phyloP scores from a whole-genome alignment of 768 basidiomycete genomes.

The Tulasnella sp. region DNA sequence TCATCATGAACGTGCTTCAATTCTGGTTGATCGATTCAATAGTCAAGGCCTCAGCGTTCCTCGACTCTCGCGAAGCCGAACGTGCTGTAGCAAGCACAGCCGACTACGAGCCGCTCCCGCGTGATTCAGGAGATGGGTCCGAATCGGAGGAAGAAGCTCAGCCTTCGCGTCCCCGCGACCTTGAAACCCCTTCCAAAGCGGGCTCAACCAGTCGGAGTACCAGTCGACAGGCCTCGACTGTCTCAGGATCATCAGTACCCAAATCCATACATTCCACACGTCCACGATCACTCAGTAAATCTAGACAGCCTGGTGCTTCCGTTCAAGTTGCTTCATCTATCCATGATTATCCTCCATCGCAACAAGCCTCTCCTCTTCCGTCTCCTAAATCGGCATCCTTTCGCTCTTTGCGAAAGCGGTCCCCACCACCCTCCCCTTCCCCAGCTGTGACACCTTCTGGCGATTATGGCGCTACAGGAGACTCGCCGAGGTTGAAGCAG shows the following conservation, averaged over 20 bases:
- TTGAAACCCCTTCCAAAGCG: background rate
- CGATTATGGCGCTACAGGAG: constrained; percentile 2
- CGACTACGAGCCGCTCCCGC: constrained; percentile 12
- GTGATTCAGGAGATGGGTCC: constrained; percentile 10
- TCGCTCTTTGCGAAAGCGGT: constrained; percentile 14
- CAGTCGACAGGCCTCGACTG: background rate
- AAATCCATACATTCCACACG: constrained; percentile 7
- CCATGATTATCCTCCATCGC: constrained; percentile 14
- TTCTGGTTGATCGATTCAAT: constrained; percentile 95
- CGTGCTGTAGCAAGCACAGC: constrained; percentile 18
- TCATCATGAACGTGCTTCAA: constrained; percentile 80
- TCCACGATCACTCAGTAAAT: background rate
- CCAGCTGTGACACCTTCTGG: constrained; percentile 6
- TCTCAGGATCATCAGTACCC: constrained; percentile 15
- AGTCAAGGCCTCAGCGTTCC: constrained; percentile 50
- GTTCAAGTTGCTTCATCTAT: background rate
- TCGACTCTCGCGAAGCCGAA: constrained; percentile 9
- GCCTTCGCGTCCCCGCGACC: background rate
- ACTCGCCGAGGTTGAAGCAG: constrained; percentile 9
- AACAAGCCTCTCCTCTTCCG: background rate
- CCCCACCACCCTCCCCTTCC: constrained; percentile 23
- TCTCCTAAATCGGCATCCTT: constrained; percentile 1
- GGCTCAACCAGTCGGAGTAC: constrained; percentile 10
- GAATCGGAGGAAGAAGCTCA: constrained; percentile 22
- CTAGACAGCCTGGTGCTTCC: background rate